Conservation (phyloP, 1,284 basidiomycete genomes). For the Singerocomus inundabilis region DNA sequence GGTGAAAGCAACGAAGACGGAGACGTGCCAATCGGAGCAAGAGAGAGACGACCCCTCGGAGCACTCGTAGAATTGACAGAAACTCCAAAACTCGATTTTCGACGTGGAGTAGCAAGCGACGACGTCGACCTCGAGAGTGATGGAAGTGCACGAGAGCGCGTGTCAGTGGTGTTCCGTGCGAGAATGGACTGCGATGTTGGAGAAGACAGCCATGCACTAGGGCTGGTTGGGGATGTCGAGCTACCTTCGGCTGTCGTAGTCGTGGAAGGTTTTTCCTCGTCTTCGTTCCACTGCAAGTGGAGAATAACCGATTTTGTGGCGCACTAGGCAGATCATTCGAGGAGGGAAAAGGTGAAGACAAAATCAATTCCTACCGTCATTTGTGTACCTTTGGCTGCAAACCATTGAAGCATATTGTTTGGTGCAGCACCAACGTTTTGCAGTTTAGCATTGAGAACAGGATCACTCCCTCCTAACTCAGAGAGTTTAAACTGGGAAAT, state of each 20-base stretch:
- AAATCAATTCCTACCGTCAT: constrained; percentile 67
- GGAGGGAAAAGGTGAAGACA: not conserved
- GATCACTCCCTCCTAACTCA: constrained; percentile 72
- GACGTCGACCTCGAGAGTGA: constrained; percentile 50
- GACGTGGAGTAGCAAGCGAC: constrained; percentile 44
- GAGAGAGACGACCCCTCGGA: constrained; percentile 23
- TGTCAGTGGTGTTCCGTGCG: constrained; percentile 23
- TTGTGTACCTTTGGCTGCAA: constrained; percentile 84
- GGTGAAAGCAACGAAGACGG: constrained; percentile 37
- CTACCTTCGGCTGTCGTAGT: constrained; percentile 18
- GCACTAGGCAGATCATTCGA: constrained; percentile 48
- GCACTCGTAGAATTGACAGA: constrained; percentile 19
- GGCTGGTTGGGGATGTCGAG: constrained; percentile 20
- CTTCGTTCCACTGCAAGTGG: constrained; percentile 85
- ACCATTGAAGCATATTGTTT: constrained; percentile 89
- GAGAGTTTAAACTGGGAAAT: constrained; percentile 85
- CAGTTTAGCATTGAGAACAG: constrained; percentile 60
- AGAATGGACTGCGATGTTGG: constrained; percentile 25
- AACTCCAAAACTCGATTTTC: constrained; percentile 42
- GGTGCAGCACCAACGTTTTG: constrained; percentile 74
- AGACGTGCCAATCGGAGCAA: constrained; percentile 47
- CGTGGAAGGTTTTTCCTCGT: constrained; percentile 37
- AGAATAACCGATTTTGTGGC: constrained; percentile 87
- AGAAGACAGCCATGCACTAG: constrained; percentile 26
- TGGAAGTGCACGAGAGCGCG: constrained; percentile 41